phyloP scores from a whole-genome alignment of 192 early-diverging fungal species.

The Coemansia sp. region DNA sequence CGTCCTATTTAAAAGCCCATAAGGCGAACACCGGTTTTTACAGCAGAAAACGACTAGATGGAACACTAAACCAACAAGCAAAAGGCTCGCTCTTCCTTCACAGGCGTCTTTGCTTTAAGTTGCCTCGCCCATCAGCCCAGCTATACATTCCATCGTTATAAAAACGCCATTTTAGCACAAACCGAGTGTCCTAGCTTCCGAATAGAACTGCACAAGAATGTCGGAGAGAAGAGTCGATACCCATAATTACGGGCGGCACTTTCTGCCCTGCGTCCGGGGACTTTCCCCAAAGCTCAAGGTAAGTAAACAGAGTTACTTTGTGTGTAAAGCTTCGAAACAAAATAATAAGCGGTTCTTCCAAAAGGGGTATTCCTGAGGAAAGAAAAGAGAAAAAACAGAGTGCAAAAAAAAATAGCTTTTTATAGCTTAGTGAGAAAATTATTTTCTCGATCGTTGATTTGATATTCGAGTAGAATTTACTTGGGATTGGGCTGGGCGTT shows the following conservation, averaged over 20 bases:
- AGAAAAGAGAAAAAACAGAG: conserved; percentile 9
- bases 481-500: no score
- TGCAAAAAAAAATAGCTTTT: no score
- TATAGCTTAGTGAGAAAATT: no score
- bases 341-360: conserved; percentile 50
- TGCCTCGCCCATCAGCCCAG: neutral
- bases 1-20: neutral
- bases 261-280: conserved; percentile 55
- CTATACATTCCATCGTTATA: no score
- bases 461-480: no score
- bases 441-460: no score
- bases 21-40: neutral
- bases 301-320: conserved; percentile 16
- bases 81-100: conserved; percentile 33
- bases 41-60: neutral
- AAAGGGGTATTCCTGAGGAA: conserved; percentile 47
- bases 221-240: conserved; percentile 24
- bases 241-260: conserved; percentile 54
- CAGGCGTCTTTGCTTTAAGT: neutral
- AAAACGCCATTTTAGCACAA: neutral
- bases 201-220: neutral
- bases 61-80: neutral
- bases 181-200: neutral
- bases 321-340: conserved; percentile 48
- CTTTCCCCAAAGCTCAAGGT: conserved; percentile 50